These are phyloP conservation scores for Globisporangium orthogonon DNA, from an alignment of 352 stramenopile genomes.

Conservation along the genomic window DNA sequence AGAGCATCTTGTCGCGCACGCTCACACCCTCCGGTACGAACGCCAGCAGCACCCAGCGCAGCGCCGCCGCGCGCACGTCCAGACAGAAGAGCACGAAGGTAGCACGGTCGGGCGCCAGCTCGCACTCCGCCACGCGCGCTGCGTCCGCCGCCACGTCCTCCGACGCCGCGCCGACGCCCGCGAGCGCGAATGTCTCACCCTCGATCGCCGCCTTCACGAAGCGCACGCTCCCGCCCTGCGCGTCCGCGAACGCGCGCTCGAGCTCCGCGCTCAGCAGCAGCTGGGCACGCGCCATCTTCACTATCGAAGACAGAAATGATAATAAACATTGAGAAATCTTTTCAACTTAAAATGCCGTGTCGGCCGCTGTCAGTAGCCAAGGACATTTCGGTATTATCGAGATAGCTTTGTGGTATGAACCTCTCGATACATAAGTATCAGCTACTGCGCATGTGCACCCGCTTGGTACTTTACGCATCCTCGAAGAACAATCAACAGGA, in stretches of 20 bases:
- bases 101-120: slow-evolving; percentile 33
- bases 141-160: slow-evolving; percentile 39
- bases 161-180: slow-evolving; percentile 28
- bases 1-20: slow-evolving; percentile 89
- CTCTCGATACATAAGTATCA: no score
- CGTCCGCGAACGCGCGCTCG: slow-evolving; percentile 60
- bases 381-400: no score
- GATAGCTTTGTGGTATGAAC: no score
- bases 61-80: slow-evolving; percentile 58
- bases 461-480: no score
- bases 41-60: slow-evolving; percentile 75
- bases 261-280: slow-evolving; percentile 55
- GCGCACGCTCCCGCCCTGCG: slow-evolving; percentile 59
- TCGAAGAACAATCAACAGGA: no score
- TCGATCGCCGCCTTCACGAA: slow-evolving; percentile 66
- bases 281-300: slow-evolving; percentile 55
- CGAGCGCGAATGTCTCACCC: slow-evolving; percentile 56
- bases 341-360: no score
- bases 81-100: slow-evolving; percentile 73
- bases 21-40: slow-evolving; percentile 73
- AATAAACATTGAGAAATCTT: no score
- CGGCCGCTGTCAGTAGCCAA: no score
- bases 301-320: not conserved
- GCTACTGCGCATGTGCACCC: no score
- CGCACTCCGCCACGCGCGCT: slow-evolving; percentile 18